Base-by-base conservation (phyloP, 1,139 yeast species). In the Debaryomycetaceae sp. region DNA sequence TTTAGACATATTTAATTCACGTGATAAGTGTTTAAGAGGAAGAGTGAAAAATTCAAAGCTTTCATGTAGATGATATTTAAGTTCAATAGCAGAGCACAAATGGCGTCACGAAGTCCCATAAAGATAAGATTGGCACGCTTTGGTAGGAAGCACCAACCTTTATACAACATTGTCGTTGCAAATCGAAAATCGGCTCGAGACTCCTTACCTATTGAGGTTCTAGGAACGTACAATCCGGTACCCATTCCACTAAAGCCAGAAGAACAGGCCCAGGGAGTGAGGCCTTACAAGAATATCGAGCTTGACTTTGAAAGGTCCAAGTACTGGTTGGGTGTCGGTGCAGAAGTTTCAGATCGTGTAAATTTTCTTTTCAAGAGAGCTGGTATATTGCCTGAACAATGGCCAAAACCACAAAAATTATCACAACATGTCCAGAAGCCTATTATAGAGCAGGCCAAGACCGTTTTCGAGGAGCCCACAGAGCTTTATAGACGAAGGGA, bases 301-400 rank as follows among this genome's bases (percentile, higher is more conserved):
- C 72, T 93, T 40, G 98, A 93, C 62, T 89, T 93, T 60, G 83
- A 83, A 52, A 81, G 97, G 54, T 82, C 97, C n/a, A 89, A 89
- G 65, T 95, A 93, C 68, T 93, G 99, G 99, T 71, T 93, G 39
- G 97, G 97, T 59, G 96, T 89, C 13, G 99, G 99, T n/a, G 99
- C 98, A 1, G 96, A 87, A 62, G 96, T 97, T 5, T 83, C 95
- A 33, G 91, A 87, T 38, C 75, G 95, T 5, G 96, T 91, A 9
- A 78, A 83, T 5, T 82, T 82, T 55, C 69, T 93, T 49, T 80
- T 93, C 62, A 85, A 84, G 59, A 88, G 87, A 63, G 89, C 89
- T 4, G 89, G 90, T 5, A 70, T 85, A 42, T 75, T 91, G 56
- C 87, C 88, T 27, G 83, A 80, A 44, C 78, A 76, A 50, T 87